Base-by-base conservation (phyloP, 176 grass and related monocot species). In the Avena sativa region DNA sequence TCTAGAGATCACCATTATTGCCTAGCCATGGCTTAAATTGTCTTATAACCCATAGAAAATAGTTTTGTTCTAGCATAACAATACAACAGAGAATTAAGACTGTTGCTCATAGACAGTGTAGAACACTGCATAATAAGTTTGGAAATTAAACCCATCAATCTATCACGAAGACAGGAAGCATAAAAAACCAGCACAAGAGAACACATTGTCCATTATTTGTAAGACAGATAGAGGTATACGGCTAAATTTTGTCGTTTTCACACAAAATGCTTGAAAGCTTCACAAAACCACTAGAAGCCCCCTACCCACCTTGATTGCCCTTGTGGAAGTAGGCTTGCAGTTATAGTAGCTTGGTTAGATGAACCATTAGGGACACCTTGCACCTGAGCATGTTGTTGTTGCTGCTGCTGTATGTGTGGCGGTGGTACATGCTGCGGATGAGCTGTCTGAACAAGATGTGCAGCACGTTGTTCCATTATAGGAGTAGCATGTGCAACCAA, bases 261-360 rank as follows among this genome's bases (percentile, higher is more conserved):
- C 85, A 44, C 13, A 80, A 58, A 68, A 88, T 89, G 71, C 87
- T 93, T 50, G 75, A 88, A 93, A 82, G 60, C 56, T 88, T 87
- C 83, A 92, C 70, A 88, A 92, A 91, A 68, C 71, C 79, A 74
- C 91, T 93, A 95, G 87, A 87, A 91, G 90, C 93, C 92, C 89
- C 89, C 89, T 74, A 97, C 95, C 95, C 89, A 98, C 93, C 95
- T 98, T 93, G 95, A 95, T 81, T 87, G 91, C n/a, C 95, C 95
- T 79, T 93, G 89, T 71, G 95, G 95, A 88, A 93, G 95, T 32
- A 91, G 88, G 63, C 89, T 92, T 60, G 93, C 95, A 23, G 90
- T 92, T 91, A 81, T 89, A 67, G 71, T 81, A 28, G 89, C 50
- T 78, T 92, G 85, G 74, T 86, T 87, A 43, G 87, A 81, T 65